Conservation (phyloP, 306 rosid species). For the Styphnolobium japonicum region DNA sequence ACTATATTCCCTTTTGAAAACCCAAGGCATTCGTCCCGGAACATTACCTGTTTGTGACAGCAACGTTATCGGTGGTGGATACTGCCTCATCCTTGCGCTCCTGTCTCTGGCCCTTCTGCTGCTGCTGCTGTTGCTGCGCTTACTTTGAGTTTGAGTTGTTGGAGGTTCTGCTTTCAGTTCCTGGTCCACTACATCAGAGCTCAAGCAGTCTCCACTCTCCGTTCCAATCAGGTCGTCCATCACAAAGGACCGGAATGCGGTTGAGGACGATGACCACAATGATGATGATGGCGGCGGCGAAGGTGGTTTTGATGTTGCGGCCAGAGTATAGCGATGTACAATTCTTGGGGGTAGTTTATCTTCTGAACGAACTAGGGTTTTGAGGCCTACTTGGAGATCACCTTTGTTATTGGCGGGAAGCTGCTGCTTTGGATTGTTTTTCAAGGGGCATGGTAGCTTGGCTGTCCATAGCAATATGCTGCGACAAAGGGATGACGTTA, state of each 20-base stretch:
- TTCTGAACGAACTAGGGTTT: constrained; percentile 39
- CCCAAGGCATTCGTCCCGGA: constrained; percentile 39
- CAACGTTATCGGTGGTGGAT: constrained; percentile 52
- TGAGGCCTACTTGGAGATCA: constrained; percentile 38
- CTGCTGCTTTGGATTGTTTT: not conserved
- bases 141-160: too few species aligned
- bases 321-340: constrained; percentile 23
- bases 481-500: constrained; percentile 24
- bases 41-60: constrained; percentile 26
- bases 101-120: not conserved
- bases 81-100: not conserved
- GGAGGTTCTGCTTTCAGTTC: not conserved
- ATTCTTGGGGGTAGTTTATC: not conserved
- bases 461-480: constrained; percentile 19
- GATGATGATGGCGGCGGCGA: not conserved
- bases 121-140: too few species aligned
- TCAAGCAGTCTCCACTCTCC: constrained; percentile 61
- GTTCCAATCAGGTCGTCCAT: constrained; percentile 63
- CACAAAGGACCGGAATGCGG: not conserved
- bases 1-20: constrained; percentile 26
- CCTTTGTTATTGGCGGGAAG: not conserved
- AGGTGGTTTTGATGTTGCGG: not conserved
- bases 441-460: constrained; percentile 1
- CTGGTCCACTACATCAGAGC: not conserved
- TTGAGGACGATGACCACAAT: not conserved